Percentiles rank a stretch among this genome's conserved stretches.
phyloP scores from a whole-genome alignment of 2,329 filamentous ascomycete species.

The Cadophora luteo-olivacea region DNA sequence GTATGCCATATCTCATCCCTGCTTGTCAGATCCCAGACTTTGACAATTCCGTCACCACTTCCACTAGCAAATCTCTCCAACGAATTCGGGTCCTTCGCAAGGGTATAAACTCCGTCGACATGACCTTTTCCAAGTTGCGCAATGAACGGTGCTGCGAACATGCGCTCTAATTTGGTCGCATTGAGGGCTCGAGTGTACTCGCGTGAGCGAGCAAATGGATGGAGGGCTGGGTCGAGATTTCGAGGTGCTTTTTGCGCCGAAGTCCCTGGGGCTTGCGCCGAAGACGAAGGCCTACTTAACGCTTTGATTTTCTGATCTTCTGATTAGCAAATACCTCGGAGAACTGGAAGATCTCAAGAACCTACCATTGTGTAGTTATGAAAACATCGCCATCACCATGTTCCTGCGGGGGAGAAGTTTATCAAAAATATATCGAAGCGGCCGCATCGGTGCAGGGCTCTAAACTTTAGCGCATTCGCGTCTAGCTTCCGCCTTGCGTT shows the following conservation, averaged over 20 bases:
- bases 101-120: constrained; percentile 67
- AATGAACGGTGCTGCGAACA: constrained; percentile 87
- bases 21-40: constrained; percentile 84
- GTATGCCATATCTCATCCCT: constrained; percentile 77
- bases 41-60: constrained; percentile 90
- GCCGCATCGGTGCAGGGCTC: constrained; percentile 34
- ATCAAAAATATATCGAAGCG: constrained; percentile 28
- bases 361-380: constrained; percentile 42
- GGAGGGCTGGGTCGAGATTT: constrained; percentile 78
- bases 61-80: constrained; percentile 80
- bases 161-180: constrained; percentile 91
- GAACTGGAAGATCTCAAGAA: background rate
- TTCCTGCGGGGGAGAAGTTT: constrained; percentile 1
- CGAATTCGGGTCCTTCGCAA: constrained; percentile 80
- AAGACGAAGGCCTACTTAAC: constrained; percentile 68
- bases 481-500: constrained; percentile 28
- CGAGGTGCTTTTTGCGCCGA: constrained; percentile 69
- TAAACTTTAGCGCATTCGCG: constrained; percentile 11
- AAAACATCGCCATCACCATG: constrained; percentile 34
- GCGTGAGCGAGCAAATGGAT: constrained; percentile 82
- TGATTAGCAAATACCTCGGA: background rate
- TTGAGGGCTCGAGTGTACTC: constrained; percentile 82
- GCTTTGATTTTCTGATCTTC: constrained; percentile 64
- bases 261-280: constrained; percentile 71
- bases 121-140: constrained; percentile 88